Conservation (phyloP, 352 stramenopile species). For the Pythium aristosporum region DNA sequence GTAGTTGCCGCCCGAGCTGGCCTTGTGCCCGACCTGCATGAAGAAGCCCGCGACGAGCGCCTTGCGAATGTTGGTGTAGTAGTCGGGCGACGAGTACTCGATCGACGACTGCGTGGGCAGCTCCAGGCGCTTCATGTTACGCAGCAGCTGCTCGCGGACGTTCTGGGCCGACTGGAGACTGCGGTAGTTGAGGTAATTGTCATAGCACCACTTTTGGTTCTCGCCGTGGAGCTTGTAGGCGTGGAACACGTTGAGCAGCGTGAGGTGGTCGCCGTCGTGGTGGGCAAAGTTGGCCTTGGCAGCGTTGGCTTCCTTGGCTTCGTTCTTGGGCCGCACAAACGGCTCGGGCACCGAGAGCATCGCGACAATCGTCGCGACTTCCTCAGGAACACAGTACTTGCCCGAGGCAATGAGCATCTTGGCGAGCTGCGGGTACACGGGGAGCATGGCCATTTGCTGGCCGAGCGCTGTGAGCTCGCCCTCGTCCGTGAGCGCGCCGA, state of each 20-base stretch:
- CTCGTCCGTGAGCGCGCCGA: conserved; percentile 97
- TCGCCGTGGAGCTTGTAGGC: conserved; percentile 98
- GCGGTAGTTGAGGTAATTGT: conserved; percentile 96
- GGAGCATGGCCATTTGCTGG: conserved; percentile 95
- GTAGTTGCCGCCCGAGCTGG: conserved; percentile 88
- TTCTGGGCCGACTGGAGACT: conserved; percentile 98
- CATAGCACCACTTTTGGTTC: conserved; percentile 94
- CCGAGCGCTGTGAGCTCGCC: conserved; percentile 93
- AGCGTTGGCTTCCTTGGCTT: conserved; percentile 95
- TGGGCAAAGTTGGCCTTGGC: conserved; percentile 97
- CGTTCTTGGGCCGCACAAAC: conserved; percentile 97
- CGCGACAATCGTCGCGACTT: conserved; percentile 97
- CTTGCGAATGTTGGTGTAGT: conserved; percentile 93
- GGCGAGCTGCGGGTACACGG: conserved; percentile 96
- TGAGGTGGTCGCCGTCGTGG: conserved; percentile 95
- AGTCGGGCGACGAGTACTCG: conserved; percentile 82
- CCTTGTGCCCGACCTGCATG: conserved; percentile 95
- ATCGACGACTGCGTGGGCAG: conserved; percentile 70
- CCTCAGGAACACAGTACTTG: conserved; percentile 95
- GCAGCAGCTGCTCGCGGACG: conserved; percentile 98
- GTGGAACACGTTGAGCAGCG: conserved; percentile 97
- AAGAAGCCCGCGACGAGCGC: conserved; percentile 96
- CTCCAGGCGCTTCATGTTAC: conserved; percentile 95
- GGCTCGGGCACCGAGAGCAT: conserved; percentile 89
- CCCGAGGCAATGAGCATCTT: conserved; percentile 97